Conservation (phyloP, 2,329 filamentous ascomycete species). For the Raffaelea deltoideospora region DNA sequence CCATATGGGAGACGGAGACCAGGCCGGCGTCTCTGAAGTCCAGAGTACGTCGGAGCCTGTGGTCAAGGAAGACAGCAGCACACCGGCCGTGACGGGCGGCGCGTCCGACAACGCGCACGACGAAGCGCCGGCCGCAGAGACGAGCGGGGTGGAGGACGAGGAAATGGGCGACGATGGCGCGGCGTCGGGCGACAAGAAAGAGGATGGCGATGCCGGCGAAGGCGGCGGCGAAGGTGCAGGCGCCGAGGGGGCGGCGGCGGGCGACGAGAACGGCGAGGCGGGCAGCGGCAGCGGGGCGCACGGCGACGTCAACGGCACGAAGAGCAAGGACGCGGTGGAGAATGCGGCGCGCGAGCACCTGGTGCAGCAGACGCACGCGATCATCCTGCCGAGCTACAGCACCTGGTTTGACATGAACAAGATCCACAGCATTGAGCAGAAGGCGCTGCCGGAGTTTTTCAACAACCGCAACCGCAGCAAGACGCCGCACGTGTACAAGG, state of each 20-base stretch:
- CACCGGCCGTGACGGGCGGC: constrained; percentile 38
- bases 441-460: constrained; percentile 94
- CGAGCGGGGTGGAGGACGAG: constrained; percentile 51
- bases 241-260: constrained; percentile 16
- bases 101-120: constrained; percentile 50
- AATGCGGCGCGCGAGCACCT: constrained; percentile 82
- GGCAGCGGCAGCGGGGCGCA: constrained; percentile 31
- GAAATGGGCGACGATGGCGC: constrained; percentile 54
- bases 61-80: constrained; percentile 47
- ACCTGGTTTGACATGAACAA: constrained; percentile 98
- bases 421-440: constrained; percentile 82
- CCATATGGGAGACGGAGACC: constrained; percentile 47
- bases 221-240: constrained; percentile 1
- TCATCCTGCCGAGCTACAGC: constrained; percentile 93
- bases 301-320: constrained; percentile 32
- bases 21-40: constrained; percentile 13
- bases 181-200: constrained; percentile 2
- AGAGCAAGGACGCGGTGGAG: constrained; percentile 70
- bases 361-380: constrained; percentile 84
- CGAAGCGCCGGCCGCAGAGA: constrained; percentile 44
- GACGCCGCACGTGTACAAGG: constrained; percentile 92
- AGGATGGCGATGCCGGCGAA: background rate
- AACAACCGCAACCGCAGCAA: constrained; percentile 97
- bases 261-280: constrained; percentile 24
- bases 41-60: constrained; percentile 22